Conservation (phyloP, 495 filamentous ascomycete species). For the Penicillium coprophilum region DNA sequence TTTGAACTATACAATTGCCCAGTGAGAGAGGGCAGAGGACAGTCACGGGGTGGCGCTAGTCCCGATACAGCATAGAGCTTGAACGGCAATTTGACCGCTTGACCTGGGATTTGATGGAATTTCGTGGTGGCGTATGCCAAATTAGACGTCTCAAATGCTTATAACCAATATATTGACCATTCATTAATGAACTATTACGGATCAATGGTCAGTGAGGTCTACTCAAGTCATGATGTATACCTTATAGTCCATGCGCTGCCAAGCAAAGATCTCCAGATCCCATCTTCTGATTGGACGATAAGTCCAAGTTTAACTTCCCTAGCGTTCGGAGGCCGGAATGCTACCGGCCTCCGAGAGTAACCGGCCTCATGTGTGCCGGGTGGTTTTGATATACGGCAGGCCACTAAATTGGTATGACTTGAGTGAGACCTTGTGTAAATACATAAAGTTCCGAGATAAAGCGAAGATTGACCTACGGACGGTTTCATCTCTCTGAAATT, state of each 20-base stretch:
- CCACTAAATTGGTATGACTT: neutral
- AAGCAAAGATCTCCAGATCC: slow-evolving; percentile 20
- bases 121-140: neutral
- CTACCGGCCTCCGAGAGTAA: slow-evolving; percentile 47
- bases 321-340: slow-evolving; percentile 46
- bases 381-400: slow-evolving; percentile 2
- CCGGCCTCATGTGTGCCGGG: slow-evolving; percentile 26
- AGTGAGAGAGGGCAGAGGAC: slow-evolving; percentile 27
- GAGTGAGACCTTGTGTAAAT: neutral
- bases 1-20: slow-evolving; percentile 35
- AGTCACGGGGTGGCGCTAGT: slow-evolving; percentile 39
- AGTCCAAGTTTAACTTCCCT: slow-evolving; percentile 29
- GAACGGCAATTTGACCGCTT: neutral
- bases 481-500: neutral
- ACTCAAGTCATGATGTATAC: slow-evolving; percentile 17
- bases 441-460: neutral
- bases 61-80: slow-evolving; percentile 22
- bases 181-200: neutral
- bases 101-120: neutral
- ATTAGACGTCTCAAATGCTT: neutral
- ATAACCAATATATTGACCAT: slow-evolving; percentile 1
- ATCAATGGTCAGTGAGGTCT: slow-evolving; percentile 1
- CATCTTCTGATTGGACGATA: slow-evolving; percentile 26
- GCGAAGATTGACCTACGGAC: neutral
- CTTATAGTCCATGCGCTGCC: slow-evolving; percentile 31